Evolutionary conservation across 164 flowering plant genomes (phyloP).

Genomic region (Euptelea pleiosperma): DNA sequence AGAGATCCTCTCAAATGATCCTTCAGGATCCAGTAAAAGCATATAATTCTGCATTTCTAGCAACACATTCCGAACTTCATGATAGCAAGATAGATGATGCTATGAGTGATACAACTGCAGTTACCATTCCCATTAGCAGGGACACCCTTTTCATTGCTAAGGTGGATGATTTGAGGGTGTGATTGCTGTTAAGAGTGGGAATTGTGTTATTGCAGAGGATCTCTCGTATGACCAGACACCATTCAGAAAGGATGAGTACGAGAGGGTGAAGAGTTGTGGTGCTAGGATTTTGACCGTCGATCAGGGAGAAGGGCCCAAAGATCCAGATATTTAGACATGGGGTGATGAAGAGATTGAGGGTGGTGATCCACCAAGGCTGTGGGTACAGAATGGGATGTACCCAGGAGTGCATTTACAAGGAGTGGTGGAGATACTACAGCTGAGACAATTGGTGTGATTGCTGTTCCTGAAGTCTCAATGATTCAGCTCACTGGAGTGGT

Average conservation of each 20-base stretch:
- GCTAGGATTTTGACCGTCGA: constrained; percentile 80
- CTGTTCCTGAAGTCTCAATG: too few relatives aligned
- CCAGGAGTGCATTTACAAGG: constrained; percentile 95
- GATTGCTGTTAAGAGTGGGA: constrained; percentile 53
- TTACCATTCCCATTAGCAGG: too few relatives aligned
- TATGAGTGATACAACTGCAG: too few relatives aligned
- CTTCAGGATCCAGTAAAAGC: constrained; percentile 62
- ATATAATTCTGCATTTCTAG: too few relatives aligned
- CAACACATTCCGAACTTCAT: constrained; percentile 58
- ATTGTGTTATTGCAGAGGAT: constrained; percentile 51
- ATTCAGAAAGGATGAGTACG: too few relatives aligned
- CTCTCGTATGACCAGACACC: constrained; percentile 53
- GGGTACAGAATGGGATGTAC: too few relatives aligned
- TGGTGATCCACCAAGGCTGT: constrained; percentile 89
- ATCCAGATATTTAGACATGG: constrained; percentile 74
- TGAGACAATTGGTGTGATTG: constrained; percentile 90
- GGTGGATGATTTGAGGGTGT: constrained; percentile 90
- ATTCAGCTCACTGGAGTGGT: constrained; percentile 57
- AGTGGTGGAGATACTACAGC: constrained; percentile 77
- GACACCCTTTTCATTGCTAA: too few relatives aligned
- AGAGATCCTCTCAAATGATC: constrained; percentile 46
- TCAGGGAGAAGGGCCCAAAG: constrained; percentile 79
- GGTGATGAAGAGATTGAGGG: constrained; percentile 75
- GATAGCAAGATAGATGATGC: constrained; percentile 72
- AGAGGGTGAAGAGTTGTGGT: constrained; percentile 85